These are phyloP conservation scores for Aurifilum marmelostoma DNA, from an alignment of 2,329 filamentous ascomycete species.

Conservation along the genomic window DNA sequence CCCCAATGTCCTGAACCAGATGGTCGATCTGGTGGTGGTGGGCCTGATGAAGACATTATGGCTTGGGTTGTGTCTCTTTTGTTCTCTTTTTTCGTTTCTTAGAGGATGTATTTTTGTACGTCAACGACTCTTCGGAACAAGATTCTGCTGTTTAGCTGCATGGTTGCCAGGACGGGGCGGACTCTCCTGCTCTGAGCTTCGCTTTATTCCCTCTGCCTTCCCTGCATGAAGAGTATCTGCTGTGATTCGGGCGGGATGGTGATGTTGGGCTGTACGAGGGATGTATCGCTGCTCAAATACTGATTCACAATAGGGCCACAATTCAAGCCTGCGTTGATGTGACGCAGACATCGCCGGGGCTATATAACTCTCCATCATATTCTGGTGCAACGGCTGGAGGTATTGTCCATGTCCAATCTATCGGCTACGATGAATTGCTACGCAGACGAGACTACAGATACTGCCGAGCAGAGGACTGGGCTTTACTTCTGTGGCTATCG, in stretches of 20 bases:
- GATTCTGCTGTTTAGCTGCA: neutral
- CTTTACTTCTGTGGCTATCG: no score
- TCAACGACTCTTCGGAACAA: neutral
- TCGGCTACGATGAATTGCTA: neutral
- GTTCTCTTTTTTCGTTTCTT: neutral
- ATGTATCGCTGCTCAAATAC: neutral
- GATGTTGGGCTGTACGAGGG: neutral
- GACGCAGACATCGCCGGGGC: neutral
- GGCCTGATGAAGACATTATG: slow-evolving; percentile 3
- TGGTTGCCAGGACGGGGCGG: neutral
- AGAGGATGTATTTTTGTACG: neutral
- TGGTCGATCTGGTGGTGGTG: neutral
- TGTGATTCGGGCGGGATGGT: neutral
- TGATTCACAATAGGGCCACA: no score
- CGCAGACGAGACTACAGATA: no score
- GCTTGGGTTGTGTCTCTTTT: neutral
- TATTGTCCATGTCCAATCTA: neutral
- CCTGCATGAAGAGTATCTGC: neutral
- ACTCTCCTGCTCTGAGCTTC: neutral
- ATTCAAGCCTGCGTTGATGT: neutral
- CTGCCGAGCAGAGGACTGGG: no score
- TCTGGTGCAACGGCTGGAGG: neutral
- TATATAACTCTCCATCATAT: neutral
- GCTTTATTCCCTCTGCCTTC: neutral
- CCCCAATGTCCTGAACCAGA: neutral